Evolutionary conservation across 1,139 yeast genomes (phyloP).

Genomic region (Magnusiomyces ingens): DNA sequence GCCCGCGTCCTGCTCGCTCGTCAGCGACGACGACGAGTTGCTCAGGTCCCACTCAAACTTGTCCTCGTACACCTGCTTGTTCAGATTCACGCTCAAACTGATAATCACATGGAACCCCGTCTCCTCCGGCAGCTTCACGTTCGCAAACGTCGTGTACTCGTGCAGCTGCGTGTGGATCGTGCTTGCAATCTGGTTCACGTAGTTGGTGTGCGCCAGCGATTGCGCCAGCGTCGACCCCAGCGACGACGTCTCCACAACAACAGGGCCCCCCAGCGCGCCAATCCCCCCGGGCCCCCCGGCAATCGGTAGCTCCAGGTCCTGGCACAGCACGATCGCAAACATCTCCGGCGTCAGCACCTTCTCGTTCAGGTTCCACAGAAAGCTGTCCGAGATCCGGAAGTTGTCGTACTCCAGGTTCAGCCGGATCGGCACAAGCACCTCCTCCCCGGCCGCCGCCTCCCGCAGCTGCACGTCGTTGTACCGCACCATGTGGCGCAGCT

Average conservation of each 20-base stretch:
- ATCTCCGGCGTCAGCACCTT: conserved; percentile 68
- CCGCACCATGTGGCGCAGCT: conserved; percentile 20
- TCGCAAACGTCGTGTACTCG: conserved; percentile 60
- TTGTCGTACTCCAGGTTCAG: conserved; percentile 65
- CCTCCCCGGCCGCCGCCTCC: conserved; percentile 34
- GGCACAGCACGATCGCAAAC: conserved; percentile 72
- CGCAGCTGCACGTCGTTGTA: conserved; percentile 32
- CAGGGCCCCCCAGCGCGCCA: conserved; percentile 70
- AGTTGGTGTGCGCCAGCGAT: conserved; percentile 30
- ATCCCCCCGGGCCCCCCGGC: conserved; percentile 45
- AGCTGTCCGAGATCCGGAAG: conserved; percentile 60
- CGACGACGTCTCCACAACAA: conserved; percentile 75
- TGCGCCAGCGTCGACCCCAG: conserved; percentile 73
- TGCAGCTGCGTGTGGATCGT: conserved; percentile 76
- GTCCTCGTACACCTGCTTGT: conserved; percentile 81
- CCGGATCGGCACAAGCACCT: conserved; percentile 68
- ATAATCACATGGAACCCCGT: conserved; percentile 69
- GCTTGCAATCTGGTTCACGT: conserved; percentile 59
- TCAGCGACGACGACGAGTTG: not conserved
- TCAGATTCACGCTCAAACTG: conserved; percentile 74
- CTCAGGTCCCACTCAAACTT: conserved; percentile 89
- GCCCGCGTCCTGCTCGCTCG: not conserved
- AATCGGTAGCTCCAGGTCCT: conserved; percentile 70
- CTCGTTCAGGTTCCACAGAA: conserved; percentile 88
- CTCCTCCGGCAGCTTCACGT: conserved; percentile 56